These are phyloP conservation scores for Trichoderma asperellum DNA, from an alignment of 2,329 filamentous ascomycete species.

Conservation along the genomic window DNA sequence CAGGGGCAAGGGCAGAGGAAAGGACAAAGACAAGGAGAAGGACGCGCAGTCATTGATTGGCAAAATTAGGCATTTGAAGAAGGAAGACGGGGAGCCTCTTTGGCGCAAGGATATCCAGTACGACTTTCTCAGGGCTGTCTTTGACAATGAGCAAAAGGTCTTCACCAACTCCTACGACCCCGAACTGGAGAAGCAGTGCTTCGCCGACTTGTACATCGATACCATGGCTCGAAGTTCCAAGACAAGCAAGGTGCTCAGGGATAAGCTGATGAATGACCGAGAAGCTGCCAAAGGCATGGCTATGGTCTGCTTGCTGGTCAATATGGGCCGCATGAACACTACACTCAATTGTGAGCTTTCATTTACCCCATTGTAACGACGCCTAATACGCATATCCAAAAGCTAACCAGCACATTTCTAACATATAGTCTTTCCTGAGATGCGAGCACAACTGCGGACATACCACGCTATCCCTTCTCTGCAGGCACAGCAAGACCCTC, in stretches of 20 bases:
- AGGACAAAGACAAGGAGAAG: slow-evolving; percentile 41
- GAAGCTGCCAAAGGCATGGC: slow-evolving; percentile 96
- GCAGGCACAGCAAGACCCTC: slow-evolving; percentile 91
- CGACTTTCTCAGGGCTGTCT: slow-evolving; percentile 80
- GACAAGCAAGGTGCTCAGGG: slow-evolving; percentile 96
- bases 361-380: slow-evolving; percentile 19
- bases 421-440: slow-evolving; percentile 88
- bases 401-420: background rate
- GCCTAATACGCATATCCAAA: background rate
- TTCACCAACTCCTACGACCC: slow-evolving; percentile 91
- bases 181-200: slow-evolving; percentile 68
- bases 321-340: slow-evolving; percentile 98
- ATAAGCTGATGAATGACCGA: slow-evolving; percentile 91
- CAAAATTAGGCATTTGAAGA: slow-evolving; percentile 85
- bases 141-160: slow-evolving; percentile 72
- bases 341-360: slow-evolving; percentile 83
- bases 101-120: slow-evolving; percentile 89
- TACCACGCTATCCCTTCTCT: slow-evolving; percentile 98
- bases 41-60: slow-evolving; percentile 51
- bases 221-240: slow-evolving; percentile 99
- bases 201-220: slow-evolving; percentile 96
- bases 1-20: slow-evolving; percentile 42
- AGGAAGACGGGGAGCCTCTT: slow-evolving; percentile 83
- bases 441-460: slow-evolving; percentile 95
- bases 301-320: slow-evolving; percentile 97